A percentile compares a stretch with the other conserved stretches of the same genome.
Evolutionary conservation across 257 asterid genomes (phyloP).

Genomic region (Nicotiana knightiana): DNA sequence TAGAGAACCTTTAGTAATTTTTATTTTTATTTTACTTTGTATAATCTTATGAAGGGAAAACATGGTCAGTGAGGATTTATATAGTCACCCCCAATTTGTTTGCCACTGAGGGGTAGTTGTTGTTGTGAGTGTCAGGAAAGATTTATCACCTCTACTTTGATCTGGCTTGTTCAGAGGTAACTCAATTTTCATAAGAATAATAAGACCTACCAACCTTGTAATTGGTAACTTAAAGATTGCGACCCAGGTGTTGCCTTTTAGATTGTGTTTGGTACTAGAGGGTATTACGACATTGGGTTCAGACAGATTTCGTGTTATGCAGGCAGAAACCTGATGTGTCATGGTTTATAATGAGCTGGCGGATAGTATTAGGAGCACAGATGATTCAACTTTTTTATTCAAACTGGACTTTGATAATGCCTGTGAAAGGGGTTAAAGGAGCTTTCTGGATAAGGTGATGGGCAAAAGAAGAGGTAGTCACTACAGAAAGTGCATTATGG

Average conservation of each 20-base stretch:
- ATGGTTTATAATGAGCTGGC: neutral
- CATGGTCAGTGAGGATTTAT: too few species aligned
- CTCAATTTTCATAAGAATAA: neutral
- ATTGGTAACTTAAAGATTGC: neutral
- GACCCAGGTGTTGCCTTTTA: neutral
- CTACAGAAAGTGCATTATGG: neutral
- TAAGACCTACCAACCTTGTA: neutral
- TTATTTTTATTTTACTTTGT: too few species aligned
- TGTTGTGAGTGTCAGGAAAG: neutral
- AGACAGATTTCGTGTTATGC: neutral
- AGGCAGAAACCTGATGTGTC: neutral
- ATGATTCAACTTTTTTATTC: neutral
- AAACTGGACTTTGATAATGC: neutral
- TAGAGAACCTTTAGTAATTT: too few species aligned
- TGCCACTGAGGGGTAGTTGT: too few species aligned
- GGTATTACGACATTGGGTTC: neutral
- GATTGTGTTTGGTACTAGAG: neutral
- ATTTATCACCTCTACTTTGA: neutral
- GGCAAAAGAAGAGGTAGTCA: neutral
- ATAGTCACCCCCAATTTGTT: too few species aligned
- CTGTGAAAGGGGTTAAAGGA: neutral
- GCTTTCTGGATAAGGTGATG: neutral
- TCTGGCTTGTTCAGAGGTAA: neutral
- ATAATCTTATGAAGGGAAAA: too few species aligned
- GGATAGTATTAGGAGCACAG: neutral